Percentiles rank a stretch among this genome's conserved stretches.
These are phyloP conservation scores for Boletus fagicola DNA, from an alignment of 768 basidiomycete genomes.

Conservation along the genomic window DNA sequence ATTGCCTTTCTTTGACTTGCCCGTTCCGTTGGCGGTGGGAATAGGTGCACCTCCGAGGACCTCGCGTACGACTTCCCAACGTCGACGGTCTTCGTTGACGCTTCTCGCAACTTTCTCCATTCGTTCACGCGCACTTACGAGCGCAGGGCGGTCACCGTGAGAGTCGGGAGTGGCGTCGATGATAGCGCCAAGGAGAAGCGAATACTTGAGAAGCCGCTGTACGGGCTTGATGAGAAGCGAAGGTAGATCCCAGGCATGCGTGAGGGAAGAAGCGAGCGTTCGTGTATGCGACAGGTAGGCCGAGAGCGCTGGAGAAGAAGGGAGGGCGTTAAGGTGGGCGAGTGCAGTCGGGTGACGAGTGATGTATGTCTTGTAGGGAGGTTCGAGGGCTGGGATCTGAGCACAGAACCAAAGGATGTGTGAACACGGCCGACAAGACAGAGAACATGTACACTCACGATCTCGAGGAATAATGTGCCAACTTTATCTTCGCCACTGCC, in stretches of 20 bases:
- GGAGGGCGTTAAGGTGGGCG: slow-evolving; percentile 55
- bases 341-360: slow-evolving; percentile 75
- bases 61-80: slow-evolving; percentile 77
- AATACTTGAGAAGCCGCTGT: slow-evolving; percentile 93
- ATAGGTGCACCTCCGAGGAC: slow-evolving; percentile 50
- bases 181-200: slow-evolving; percentile 76
- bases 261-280: slow-evolving; percentile 63
- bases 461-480: slow-evolving; percentile 66
- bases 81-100: slow-evolving; percentile 75
- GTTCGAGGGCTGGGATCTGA: slow-evolving; percentile 69
- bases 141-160: slow-evolving; percentile 57
- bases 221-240: slow-evolving; percentile 97
- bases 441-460: slow-evolving; percentile 45
- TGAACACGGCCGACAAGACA: not conserved
- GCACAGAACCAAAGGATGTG: not conserved
- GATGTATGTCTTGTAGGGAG: slow-evolving; percentile 77
- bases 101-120: slow-evolving; percentile 74
- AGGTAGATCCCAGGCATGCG: slow-evolving; percentile 90
- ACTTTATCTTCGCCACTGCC: slow-evolving; percentile 69
- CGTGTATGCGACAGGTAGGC: slow-evolving; percentile 68
- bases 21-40: slow-evolving; percentile 37
- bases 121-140: slow-evolving; percentile 33
- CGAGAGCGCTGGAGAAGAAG: slow-evolving; percentile 44
- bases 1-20: slow-evolving; percentile 40
- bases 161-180: slow-evolving; percentile 69